These are phyloP conservation scores for Setaria italica DNA, from an alignment of 202 grass and related monocot genomes.

Conservation along the genomic window DNA sequence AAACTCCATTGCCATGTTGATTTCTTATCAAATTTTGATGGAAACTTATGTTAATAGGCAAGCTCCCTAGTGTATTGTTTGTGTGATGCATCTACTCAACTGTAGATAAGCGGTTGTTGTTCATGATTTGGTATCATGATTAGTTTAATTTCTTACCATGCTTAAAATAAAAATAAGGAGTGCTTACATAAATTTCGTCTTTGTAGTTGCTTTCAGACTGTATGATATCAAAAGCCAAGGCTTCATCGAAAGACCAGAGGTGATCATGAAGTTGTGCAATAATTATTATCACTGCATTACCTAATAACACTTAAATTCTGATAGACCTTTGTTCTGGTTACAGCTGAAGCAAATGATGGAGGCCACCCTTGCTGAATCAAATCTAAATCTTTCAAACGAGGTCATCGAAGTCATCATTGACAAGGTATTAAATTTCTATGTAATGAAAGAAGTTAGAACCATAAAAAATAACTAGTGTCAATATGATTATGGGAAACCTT, in stretches of 20 bases:
- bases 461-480: background rate
- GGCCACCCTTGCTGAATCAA: constrained; percentile 50
- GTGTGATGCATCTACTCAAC: too few species aligned
- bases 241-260: constrained; percentile 42
- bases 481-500: too few species aligned
- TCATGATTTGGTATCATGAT: background rate
- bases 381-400: constrained; percentile 44
- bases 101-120: background rate
- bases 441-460: background rate
- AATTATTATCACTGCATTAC: background rate
- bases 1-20: background rate
- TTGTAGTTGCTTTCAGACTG: constrained; percentile 39
- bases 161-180: background rate
- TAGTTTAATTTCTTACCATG: background rate
- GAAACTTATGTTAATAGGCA: background rate
- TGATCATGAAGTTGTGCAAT: background rate
- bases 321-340: background rate
- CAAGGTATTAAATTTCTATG: constrained; percentile 36
- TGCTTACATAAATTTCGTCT: background rate
- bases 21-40: background rate
- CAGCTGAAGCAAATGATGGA: constrained; percentile 62
- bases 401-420: constrained; percentile 59
- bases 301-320: background rate
- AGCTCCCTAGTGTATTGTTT: background rate
- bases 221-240: constrained; percentile 52